Evolutionary conservation across 768 basidiomycete genomes (phyloP).

Genomic region (Rhodotorula toruloides): DNA sequence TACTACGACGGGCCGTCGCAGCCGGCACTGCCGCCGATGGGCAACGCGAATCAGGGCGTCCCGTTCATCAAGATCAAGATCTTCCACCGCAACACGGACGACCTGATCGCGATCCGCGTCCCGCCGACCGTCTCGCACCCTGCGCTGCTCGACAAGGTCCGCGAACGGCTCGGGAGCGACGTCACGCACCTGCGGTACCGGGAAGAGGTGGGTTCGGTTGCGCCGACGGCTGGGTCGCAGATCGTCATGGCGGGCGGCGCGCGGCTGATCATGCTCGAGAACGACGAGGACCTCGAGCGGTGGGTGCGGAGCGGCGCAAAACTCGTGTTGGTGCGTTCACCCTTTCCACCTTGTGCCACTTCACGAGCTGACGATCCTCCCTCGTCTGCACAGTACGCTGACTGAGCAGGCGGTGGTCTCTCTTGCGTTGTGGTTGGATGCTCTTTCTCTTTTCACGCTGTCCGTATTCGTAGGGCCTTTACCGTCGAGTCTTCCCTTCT

Average conservation of each 20-base stretch:
- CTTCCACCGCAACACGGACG: constrained; percentile 85
- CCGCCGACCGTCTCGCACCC: constrained; percentile 80
- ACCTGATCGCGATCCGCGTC: constrained; percentile 92
- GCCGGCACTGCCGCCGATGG: constrained; percentile 12
- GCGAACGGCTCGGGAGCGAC: constrained; percentile 72
- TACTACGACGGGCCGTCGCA: neutral
- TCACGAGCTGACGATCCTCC: neutral
- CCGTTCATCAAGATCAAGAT: constrained; percentile 99
- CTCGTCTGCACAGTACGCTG: constrained; percentile 4
- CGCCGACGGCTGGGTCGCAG: constrained; percentile 17
- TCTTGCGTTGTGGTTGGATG: neutral
- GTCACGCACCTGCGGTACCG: constrained; percentile 62
- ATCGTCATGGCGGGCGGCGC: constrained; percentile 37
- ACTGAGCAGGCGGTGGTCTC: neutral
- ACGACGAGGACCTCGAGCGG: constrained; percentile 40
- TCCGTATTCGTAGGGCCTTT: neutral
- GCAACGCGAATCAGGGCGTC: constrained; percentile 32
- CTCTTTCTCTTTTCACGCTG: neutral
- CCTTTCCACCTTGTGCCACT: neutral
- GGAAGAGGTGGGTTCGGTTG: constrained; percentile 24
- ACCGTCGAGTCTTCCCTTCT: neutral
- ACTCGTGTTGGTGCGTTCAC: constrained; percentile 34
- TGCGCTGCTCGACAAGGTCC: constrained; percentile 87
- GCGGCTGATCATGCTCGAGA: constrained; percentile 31
- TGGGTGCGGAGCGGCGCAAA: constrained; percentile 40